Conservation (phyloP, 2,329 filamentous ascomycete species). For the Cladosporium sp. region DNA sequence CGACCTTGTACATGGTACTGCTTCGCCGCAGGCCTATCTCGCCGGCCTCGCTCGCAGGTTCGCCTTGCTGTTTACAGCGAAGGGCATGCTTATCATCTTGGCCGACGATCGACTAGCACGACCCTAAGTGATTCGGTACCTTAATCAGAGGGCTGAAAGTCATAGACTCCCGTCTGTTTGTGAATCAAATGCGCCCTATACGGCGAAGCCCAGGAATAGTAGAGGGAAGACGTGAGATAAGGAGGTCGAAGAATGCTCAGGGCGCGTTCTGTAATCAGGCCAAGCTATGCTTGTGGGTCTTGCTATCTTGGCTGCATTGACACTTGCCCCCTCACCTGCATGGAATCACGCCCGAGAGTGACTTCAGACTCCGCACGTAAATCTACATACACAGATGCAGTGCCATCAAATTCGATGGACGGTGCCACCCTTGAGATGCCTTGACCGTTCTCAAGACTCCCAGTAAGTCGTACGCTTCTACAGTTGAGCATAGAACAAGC, state of each 20-base stretch:
- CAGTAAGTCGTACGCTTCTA: background rate
- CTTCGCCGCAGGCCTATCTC: conserved; percentile 4
- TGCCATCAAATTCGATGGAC: background rate
- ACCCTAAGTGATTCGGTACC: background rate
- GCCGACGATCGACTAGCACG: background rate
- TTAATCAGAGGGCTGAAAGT: too few relatives aligned
- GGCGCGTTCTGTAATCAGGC: background rate
- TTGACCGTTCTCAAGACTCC: background rate
- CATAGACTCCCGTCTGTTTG: too few relatives aligned
- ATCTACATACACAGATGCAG: background rate
- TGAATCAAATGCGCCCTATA: background rate
- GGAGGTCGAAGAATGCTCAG: background rate
- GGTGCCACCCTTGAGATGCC: background rate
- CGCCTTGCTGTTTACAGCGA: background rate
- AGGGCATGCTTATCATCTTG: background rate
- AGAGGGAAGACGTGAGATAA: background rate
- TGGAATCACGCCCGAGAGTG: background rate
- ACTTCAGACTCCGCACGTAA: background rate
- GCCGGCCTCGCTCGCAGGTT: conserved; percentile 3
- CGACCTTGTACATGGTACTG: background rate
- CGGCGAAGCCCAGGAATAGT: background rate
- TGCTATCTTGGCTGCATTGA: background rate
- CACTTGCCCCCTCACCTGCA: background rate
- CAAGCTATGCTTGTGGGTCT: conserved; percentile 7
- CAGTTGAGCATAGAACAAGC: background rate